These are phyloP conservation scores for Exophiala aquamarina DNA, from an alignment of 2,329 filamentous ascomycete genomes.

Conservation along the genomic window DNA sequence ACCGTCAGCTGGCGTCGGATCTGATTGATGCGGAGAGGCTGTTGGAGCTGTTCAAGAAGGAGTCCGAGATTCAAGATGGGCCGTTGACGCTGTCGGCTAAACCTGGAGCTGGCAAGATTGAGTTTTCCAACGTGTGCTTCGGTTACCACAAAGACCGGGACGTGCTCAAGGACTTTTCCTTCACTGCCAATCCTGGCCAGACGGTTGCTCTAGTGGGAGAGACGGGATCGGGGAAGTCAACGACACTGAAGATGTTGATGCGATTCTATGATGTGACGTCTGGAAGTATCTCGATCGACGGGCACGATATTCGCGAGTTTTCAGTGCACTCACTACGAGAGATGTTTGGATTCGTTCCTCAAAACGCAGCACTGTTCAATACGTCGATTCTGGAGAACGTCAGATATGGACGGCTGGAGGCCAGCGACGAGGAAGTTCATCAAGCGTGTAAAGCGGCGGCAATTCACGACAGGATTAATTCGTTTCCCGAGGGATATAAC, in stretches of 20 bases:
- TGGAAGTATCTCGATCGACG: conserved; percentile 53
- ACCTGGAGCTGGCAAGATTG: not conserved
- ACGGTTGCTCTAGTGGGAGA: conserved; percentile 57
- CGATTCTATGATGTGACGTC: conserved; percentile 53
- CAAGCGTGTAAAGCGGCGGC: conserved; percentile 61
- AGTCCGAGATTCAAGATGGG: not conserved
- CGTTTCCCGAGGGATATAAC: conserved; percentile 54
- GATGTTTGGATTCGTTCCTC: conserved; percentile 63
- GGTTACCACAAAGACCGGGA: conserved; percentile 31
- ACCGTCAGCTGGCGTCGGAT: conserved; percentile 1
- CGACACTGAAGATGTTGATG: conserved; percentile 55
- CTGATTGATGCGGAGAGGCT: conserved; percentile 4
- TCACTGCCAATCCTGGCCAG: conserved; percentile 48
- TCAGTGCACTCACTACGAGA: conserved; percentile 58
- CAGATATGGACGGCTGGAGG: conserved; percentile 59
- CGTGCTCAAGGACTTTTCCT: conserved; percentile 46
- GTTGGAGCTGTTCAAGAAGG: conserved; percentile 5
- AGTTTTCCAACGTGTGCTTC: conserved; percentile 1
- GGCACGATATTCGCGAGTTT: conserved; percentile 58
- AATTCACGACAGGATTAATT: conserved; percentile 63
- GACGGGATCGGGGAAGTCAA: conserved; percentile 57
- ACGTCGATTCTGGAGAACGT: conserved; percentile 64
- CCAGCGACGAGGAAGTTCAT: conserved; percentile 60
- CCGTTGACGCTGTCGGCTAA: not conserved
- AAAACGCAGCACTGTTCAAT: conserved; percentile 65